Conservation (phyloP, 805 yeast genomes). For the Pichia thaimueangensis region DNA sequence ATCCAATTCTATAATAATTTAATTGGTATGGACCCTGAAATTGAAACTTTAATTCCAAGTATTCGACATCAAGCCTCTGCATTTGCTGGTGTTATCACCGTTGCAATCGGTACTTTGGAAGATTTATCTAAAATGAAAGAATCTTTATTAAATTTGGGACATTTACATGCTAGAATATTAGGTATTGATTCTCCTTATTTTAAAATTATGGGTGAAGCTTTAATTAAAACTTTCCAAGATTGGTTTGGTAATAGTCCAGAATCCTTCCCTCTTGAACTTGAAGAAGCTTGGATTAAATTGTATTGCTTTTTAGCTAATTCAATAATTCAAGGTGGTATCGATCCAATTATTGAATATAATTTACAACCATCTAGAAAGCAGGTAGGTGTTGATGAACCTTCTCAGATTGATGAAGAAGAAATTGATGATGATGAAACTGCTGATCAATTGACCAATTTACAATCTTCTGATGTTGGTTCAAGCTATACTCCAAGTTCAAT, state of each 20-base stretch:
- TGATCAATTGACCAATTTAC: background rate
- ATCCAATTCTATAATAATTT: constrained; percentile 70
- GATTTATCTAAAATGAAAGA: constrained; percentile 51
- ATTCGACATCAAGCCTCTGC: constrained; percentile 74
- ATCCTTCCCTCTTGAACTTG: constrained; percentile 52
- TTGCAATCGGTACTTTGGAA: constrained; percentile 60
- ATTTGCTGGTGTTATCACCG: constrained; percentile 70
- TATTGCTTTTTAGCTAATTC: constrained; percentile 65
- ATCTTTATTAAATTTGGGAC: constrained; percentile 58
- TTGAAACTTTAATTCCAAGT: constrained; percentile 65
- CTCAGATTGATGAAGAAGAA: background rate
- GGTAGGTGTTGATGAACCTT: background rate
- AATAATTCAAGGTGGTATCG: constrained; percentile 54
- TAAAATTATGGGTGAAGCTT: constrained; percentile 67
- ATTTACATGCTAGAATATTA: constrained; percentile 66
- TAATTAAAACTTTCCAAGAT: constrained; percentile 61
- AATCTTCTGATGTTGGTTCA: background rate
- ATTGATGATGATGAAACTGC: constrained; percentile 5
- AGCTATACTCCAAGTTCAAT: background rate
- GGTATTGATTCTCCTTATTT: constrained; percentile 66
- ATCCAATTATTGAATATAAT: constrained; percentile 35
- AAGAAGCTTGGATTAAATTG: constrained; percentile 64
- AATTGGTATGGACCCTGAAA: constrained; percentile 49
- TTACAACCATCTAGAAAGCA: constrained; percentile 4
- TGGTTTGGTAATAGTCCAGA: constrained; percentile 36